Conservation (phyloP, 2,329 filamentous ascomycete genomes). For the Cladosporium austrohemisphaericum region DNA sequence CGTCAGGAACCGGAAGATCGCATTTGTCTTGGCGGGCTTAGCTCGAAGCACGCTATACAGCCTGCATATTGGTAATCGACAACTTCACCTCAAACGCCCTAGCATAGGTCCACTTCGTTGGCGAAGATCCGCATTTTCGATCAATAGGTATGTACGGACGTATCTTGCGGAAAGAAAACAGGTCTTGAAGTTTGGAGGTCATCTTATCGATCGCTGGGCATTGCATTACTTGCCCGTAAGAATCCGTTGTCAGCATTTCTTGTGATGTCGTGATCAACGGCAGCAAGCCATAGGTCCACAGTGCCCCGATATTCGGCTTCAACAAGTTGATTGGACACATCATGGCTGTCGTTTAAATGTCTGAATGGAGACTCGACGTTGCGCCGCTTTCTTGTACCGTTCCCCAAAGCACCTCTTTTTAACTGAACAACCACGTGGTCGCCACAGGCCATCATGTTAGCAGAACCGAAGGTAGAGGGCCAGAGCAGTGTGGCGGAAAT, state of each 20-base stretch:
- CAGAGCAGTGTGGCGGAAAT: not conserved
- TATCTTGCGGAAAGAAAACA: too few relatives aligned
- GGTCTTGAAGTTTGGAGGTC: too few relatives aligned
- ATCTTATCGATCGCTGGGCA: not conserved
- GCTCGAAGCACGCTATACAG: slow-evolving; percentile 7
- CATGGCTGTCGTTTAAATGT: too few relatives aligned
- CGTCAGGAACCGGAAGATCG: too few relatives aligned
- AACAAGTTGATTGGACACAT: too few relatives aligned
- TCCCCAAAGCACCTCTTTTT: not conserved
- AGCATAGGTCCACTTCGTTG: not conserved
- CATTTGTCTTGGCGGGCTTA: too few relatives aligned
- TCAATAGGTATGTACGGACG: too few relatives aligned
- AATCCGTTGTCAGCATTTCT: not conserved
- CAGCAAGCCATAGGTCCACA: too few relatives aligned
- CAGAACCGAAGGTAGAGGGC: not conserved
- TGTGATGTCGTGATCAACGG: not conserved
- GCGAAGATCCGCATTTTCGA: too few relatives aligned
- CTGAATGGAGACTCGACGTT: too few relatives aligned
- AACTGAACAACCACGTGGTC: not conserved
- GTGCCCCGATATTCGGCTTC: too few relatives aligned
- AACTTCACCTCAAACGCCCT: not conserved
- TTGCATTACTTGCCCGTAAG: not conserved
- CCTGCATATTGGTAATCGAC: slow-evolving; percentile 6
- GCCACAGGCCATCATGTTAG: not conserved
- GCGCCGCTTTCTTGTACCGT: too few relatives aligned